Evolutionary conservation across 2,329 filamentous ascomycete species (phyloP).

Genomic region (Apiospora marii): DNA sequence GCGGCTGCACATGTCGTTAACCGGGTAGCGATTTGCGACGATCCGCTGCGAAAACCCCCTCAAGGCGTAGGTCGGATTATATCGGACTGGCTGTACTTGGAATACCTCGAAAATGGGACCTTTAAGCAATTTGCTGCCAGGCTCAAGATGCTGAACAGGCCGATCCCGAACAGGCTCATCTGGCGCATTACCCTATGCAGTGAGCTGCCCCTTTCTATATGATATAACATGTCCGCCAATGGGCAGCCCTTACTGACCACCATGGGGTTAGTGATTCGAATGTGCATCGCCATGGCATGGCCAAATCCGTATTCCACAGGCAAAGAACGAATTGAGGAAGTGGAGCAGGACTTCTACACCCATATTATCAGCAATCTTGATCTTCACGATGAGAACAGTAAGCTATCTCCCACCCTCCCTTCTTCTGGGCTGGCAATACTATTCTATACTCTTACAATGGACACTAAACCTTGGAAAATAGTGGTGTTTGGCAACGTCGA

Average conservation of each 20-base stretch:
- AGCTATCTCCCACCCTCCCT: neutral
- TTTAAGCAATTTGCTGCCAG: neutral
- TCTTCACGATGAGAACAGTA: neutral
- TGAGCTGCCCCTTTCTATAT: neutral
- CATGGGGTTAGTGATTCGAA: neutral
- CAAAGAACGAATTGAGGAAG: neutral
- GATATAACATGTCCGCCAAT: neutral
- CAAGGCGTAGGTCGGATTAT: neutral
- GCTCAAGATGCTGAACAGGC: neutral
- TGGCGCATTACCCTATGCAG: neutral
- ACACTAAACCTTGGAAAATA: neutral
- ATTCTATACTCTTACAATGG: neutral
- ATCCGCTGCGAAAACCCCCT: neutral
- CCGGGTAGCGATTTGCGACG: neutral
- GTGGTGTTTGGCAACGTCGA: neutral
- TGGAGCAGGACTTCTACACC: neutral
- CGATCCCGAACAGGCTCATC: neutral
- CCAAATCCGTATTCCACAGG: neutral
- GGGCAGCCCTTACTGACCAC: neutral
- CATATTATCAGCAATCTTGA: neutral
- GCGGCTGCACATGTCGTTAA: neutral
- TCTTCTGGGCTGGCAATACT: neutral
- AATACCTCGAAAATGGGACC: constrained; percentile 1
- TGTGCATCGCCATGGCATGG: constrained; percentile 9
- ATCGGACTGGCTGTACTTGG: constrained; percentile 10